phyloP scores from a whole-genome alignment of 495 filamentous ascomycete species.

The Neurospora sp. region DNA sequence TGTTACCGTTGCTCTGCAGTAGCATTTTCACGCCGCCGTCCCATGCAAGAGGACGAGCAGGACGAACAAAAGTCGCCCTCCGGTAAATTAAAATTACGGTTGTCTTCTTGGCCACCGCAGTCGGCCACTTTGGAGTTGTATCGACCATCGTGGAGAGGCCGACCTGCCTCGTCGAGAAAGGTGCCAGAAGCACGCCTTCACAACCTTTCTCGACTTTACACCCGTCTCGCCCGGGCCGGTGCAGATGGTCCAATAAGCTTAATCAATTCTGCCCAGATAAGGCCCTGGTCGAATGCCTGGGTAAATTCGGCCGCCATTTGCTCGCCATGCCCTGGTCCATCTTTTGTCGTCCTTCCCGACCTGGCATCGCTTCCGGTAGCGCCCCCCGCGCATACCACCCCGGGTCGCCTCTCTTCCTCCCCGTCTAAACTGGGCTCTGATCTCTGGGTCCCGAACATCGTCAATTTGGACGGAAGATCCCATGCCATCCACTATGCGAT shows the following conservation, averaged over 20 bases:
- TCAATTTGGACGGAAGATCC: neutral
- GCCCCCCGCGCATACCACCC: neutral
- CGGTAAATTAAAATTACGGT: neutral
- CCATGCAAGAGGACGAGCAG: neutral
- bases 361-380: neutral
- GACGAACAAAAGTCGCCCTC: neutral
- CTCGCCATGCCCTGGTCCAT: constrained; percentile 1
- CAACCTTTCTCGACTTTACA: neutral
- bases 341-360: neutral
- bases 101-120: neutral
- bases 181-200: neutral
- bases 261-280: constrained; percentile 16
- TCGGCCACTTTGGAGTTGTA: neutral
- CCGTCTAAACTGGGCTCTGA: neutral
- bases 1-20: neutral
- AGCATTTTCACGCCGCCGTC: neutral
- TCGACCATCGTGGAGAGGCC: neutral
- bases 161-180: constrained; percentile 22
- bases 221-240: neutral
- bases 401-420: neutral
- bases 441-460: neutral
- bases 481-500: neutral
- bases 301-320: constrained; percentile 20
- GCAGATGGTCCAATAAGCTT: constrained; percentile 13
- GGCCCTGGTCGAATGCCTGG: constrained; percentile 8